Evolutionary conservation across 805 yeast species (phyloP), one percentile per base, ranked within the genome.

Genomic region (Starmerella apicola): DNA sequence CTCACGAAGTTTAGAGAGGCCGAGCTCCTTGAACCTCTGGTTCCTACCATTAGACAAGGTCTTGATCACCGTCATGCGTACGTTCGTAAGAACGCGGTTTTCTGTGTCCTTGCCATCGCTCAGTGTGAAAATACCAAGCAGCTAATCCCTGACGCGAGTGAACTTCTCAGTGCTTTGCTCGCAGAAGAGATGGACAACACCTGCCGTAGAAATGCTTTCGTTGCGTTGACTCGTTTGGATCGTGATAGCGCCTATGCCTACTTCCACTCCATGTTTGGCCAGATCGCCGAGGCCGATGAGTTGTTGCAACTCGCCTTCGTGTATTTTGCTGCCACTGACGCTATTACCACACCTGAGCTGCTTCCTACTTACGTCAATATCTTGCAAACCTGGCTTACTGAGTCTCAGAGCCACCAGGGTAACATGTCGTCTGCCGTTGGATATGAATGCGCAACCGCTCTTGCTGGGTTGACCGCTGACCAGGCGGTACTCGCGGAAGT

Each of bases 1-100:
- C 70, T 93, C 56, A 74, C 88, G 44, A 93, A 91, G 59, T 70
- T 91, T 58, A 80, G 77, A 57, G 97, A 91, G 64, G 80, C 93
- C 2, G 98, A 91, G 60, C 71, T 91, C 49, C 71, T 91, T 57
- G 98, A 93, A 63, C 94, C 96, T 38, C 71, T 91, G 62, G 91
- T 91, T 31, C 95, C 97, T 23, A 78, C 91, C 31, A 86, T 85
- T 33, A 75, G 95, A 54, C 75, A 76, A 43, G 85, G 96, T 65
- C 68, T 93, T 52, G 94, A 83, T 51, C 95, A 91, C 63, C 80
- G 98, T 51, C 97, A 91, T 62, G 94, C 97, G 8, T 91, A 93
- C 56, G 98, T 91, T 47, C 78, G 99, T 59, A 91, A 91, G 61
- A 88, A 91, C 58, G 98, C 98, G 5, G 86, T 84, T 18, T 79